These are phyloP conservation scores for Furcasterigmium sp. DNA, from an alignment of 2,329 filamentous ascomycete species.

Conservation along the genomic window DNA sequence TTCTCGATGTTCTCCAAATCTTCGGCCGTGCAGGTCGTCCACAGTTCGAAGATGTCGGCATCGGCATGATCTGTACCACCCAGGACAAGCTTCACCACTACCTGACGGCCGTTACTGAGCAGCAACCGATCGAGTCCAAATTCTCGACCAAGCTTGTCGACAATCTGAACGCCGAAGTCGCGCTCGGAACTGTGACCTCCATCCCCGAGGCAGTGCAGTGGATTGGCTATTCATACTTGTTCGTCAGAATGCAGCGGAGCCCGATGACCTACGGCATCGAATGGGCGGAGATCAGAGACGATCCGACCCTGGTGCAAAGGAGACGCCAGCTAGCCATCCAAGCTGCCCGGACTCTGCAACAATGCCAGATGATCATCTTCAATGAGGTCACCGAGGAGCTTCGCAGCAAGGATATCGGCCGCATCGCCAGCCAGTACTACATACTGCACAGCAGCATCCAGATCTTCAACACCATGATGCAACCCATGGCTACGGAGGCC, in stretches of 20 bases:
- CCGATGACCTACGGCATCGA: constrained; percentile 92
- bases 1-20: constrained; percentile 94
- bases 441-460: constrained; percentile 90
- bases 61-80: constrained; percentile 96
- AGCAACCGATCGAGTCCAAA: constrained; percentile 94
- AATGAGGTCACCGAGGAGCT: constrained; percentile 93
- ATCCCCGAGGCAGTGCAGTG: constrained; percentile 91
- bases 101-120: constrained; percentile 85
- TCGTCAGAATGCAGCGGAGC: constrained; percentile 92
- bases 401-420: constrained; percentile 87
- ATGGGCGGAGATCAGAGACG: constrained; percentile 83
- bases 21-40: constrained; percentile 97
- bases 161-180: constrained; percentile 93
- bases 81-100: constrained; percentile 93
- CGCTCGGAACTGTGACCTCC: constrained; percentile 90
- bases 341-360: constrained; percentile 79
- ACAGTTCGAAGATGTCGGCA: constrained; percentile 95
- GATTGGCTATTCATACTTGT: constrained; percentile 97
- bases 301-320: constrained; percentile 80
- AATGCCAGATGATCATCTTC: constrained; percentile 98
- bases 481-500: constrained; percentile 75
- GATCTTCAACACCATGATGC: constrained; percentile 96
- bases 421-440: constrained; percentile 96
- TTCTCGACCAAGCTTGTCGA: constrained; percentile 93
- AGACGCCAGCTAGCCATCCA: constrained; percentile 82